These are phyloP conservation scores for Amanita molliuscula DNA, from an alignment of 768 basidiomycete species.

Conservation along the genomic window DNA sequence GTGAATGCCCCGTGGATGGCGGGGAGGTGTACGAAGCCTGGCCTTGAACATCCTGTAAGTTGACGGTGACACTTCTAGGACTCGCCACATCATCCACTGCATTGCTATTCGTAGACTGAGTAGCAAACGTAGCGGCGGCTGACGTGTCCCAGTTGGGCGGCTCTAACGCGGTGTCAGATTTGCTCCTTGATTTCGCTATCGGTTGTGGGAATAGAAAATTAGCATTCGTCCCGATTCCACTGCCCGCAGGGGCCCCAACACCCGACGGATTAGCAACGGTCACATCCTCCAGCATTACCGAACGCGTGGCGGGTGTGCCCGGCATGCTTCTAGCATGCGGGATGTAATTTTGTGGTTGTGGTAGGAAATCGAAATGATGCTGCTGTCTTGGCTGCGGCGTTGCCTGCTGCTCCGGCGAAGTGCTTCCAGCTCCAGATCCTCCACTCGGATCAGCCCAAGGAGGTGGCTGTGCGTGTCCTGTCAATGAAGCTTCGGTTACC, in stretches of 20 bases:
- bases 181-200: conserved; percentile 38
- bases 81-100: conserved; percentile 12
- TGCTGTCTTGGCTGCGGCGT: conserved; percentile 1
- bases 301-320: conserved; percentile 1
- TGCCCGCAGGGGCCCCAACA: background rate
- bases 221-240: conserved; percentile 1
- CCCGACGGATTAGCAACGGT: background rate
- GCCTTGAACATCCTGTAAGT: conserved; percentile 31
- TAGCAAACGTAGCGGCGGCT: conserved; percentile 1
- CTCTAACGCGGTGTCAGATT: conserved; percentile 50
- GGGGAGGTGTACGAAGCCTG: conserved; percentile 7
- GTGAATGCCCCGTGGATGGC: conserved; percentile 8
- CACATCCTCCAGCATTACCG: background rate
- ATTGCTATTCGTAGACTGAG: background rate
- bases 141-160: conserved; percentile 39
- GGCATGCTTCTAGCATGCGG: conserved; percentile 1
- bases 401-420: background rate
- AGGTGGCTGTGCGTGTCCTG: conserved; percentile 6
- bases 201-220: conserved; percentile 13
- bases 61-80: conserved; percentile 14
- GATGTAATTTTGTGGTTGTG: background rate
- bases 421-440: background rate
- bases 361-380: background rate
- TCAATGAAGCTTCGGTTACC: background rate
- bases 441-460: conserved; percentile 4